Evolutionary conservation across 2,329 filamentous ascomycete genomes (phyloP).

Genomic region (Myriosclerotinia curreyana): DNA sequence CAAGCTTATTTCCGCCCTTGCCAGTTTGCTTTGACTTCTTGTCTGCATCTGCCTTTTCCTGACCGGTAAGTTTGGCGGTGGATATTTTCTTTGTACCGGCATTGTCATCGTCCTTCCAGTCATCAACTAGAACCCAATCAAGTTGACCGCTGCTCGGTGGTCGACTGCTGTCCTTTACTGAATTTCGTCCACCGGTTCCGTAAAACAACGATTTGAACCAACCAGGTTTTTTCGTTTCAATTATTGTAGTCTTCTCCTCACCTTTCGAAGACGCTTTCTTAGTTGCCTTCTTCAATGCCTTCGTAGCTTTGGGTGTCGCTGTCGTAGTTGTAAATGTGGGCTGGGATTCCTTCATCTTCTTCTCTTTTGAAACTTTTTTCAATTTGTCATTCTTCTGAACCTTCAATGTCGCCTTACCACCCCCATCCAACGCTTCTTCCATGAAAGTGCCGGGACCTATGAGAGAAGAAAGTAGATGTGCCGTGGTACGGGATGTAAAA

Average conservation of each 20-base stretch:
- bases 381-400: slow-evolving; percentile 45
- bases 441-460: slow-evolving; percentile 68
- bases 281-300: slow-evolving; percentile 31
- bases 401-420: slow-evolving; percentile 55
- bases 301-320: slow-evolving; percentile 34
- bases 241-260: slow-evolving; percentile 27
- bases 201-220: slow-evolving; percentile 49
- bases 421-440: slow-evolving; percentile 58
- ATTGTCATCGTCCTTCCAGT: slow-evolving; percentile 59
- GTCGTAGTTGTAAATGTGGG: slow-evolving; percentile 37
- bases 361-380: slow-evolving; percentile 35
- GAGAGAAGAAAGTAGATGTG: slow-evolving; percentile 84
- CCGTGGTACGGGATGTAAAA: slow-evolving; percentile 93
- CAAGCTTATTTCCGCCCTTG: slow-evolving; percentile 18
- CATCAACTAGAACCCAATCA: slow-evolving; percentile 68
- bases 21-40: slow-evolving; percentile 32
- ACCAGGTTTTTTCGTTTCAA: slow-evolving; percentile 35
- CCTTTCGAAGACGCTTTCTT: slow-evolving; percentile 35
- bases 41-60: slow-evolving; percentile 39
- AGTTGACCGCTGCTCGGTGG: slow-evolving; percentile 71
- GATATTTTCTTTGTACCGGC: slow-evolving; percentile 37
- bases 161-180: slow-evolving; percentile 53
- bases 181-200: slow-evolving; percentile 38
- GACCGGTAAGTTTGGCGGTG: slow-evolving; percentile 43
- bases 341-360: slow-evolving; percentile 24